phyloP scores from a whole-genome alignment of 768 basidiomycete genomes.

The Mycena leptocephala region DNA sequence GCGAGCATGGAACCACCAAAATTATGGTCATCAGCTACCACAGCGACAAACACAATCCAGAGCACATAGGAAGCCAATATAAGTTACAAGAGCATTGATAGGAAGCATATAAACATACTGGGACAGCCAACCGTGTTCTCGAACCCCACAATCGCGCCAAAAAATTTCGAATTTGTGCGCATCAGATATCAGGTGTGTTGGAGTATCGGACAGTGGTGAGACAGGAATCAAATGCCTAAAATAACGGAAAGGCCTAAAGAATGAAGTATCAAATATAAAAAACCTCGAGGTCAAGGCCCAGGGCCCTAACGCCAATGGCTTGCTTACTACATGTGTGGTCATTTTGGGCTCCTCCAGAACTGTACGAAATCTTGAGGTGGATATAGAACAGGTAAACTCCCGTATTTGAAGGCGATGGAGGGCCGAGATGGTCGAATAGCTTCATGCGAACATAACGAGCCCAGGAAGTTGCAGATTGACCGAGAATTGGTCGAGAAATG shows the following conservation, averaged over 20 bases:
- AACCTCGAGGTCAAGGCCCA: not conserved
- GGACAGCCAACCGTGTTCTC: no score
- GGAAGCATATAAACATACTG: not conserved
- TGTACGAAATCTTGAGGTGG: not conserved
- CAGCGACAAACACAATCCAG: not conserved
- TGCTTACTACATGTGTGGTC: not conserved
- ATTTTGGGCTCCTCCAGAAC: not conserved
- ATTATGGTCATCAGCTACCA: not conserved
- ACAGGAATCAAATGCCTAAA: not conserved
- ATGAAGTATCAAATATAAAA: not conserved
- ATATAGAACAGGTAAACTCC: not conserved
- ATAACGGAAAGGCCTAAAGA: not conserved
- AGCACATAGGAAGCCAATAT: not conserved
- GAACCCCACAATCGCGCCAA: constrained; percentile 3
- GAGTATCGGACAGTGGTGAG: constrained; percentile 1
- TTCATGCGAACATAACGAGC: not conserved
- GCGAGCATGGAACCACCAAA: not conserved
- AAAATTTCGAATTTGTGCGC: not conserved
- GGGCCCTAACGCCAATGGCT: not conserved
- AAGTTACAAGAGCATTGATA: not conserved
- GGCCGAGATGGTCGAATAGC: not conserved
- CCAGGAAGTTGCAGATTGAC: not conserved
- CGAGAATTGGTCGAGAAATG: not conserved
- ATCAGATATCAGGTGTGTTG: not conserved
- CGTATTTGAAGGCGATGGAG: not conserved